Base-by-base conservation (phyloP, 1,284 basidiomycete species). In the Cutaneotrichosporon mucoides region DNA sequence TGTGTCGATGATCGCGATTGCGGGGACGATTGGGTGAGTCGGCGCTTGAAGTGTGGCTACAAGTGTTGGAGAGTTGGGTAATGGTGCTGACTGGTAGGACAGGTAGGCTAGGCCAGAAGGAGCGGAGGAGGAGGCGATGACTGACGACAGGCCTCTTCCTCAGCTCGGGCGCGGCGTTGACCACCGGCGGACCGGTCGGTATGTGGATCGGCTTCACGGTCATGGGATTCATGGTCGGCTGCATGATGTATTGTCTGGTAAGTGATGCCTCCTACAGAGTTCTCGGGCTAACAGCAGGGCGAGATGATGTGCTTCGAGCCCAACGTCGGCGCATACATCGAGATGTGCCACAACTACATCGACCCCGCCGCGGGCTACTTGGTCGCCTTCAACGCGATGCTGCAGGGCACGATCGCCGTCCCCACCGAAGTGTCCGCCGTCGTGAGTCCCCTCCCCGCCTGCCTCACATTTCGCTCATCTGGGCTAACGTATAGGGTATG, bases 391-490 rank as follows among this genome's bases (percentile, higher is more conserved):
- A 65, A 61, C 43, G 61, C 63, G 51, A 55, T 59, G 24, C 57
- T 68, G 33, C 57, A 61, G 15, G 56, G 47, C n/a, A 61, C 59
- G 5, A 35, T 65, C 8, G 59, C 53, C 9, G 46, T 68, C 43
- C 60, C 65, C 10, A 84, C 86, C 37, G 90, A 93, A 76, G 81
- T 92, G 57, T 85, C 85, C 2, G 89, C 90, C 2, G 86, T 88
- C 6, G 82, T 24, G 24, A 24, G 24, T 24, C 24, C 24, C 24
- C 24, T 24, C 24, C 24, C 24, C 24, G 24, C 24, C 24, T 24
- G 24, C 24, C 24, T 24, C 24, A 24, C 24, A 24, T 24, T 24
- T 84, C 38, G 84, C 9, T 40, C 9, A 40, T 8, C 38, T 40
- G 38, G 38, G 38, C 38, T 40, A 8, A 40, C 38, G 38, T 12